Evolutionary conservation across 1,139 yeast genomes (phyloP), one percentile per base, ranked within the genome.

Genomic region (Sugiyamaella japonica): DNA sequence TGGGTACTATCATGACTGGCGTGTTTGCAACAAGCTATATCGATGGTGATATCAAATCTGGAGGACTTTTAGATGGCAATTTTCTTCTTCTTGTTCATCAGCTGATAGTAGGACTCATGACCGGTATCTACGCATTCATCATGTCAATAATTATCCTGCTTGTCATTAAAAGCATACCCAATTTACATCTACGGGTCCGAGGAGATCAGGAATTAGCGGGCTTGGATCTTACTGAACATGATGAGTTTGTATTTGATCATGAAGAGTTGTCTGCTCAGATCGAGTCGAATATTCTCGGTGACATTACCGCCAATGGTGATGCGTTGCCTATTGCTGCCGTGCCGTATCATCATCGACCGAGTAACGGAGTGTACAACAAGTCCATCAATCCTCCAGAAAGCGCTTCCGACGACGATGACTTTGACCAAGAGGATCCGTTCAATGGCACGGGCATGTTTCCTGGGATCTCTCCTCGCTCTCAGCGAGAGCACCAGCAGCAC

Each of bases 81-180:
- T 77, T 80, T 73, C 66, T 69, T 1, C 84, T 79, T 61, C 65
- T 80, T 10, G 76, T 77, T n/a, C 75, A 76, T 58, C 85, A 81
- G 61, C 49, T 78, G 8, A 66, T 77, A 31, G 82, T 81, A 1
- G 66, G 75, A 20, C 70, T 74, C 3, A 75, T 78, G 6, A 75
- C 77, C 0, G 68, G 77, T 1, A 57, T 63, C 0, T 79, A 79
- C 60, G 76, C 77, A 0, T 77, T 78, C 58, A 61, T 73, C 3
- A 53, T 77, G 66, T 70, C 75, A 16, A 61, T 75, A 34, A 58
- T 76, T 1, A 70, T 79, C 34, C 67, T 80, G 40, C 73, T 72
- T 52, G 46, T 77, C 8, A 73, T 81, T 50, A 80, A 79, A 60
- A 61, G 68, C 23, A 65, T 79, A 23, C 83, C 83, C 0, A 80